Evolutionary conservation across 768 basidiomycete species (phyloP).

Genomic region (Sistotremastrum suecicum): DNA sequence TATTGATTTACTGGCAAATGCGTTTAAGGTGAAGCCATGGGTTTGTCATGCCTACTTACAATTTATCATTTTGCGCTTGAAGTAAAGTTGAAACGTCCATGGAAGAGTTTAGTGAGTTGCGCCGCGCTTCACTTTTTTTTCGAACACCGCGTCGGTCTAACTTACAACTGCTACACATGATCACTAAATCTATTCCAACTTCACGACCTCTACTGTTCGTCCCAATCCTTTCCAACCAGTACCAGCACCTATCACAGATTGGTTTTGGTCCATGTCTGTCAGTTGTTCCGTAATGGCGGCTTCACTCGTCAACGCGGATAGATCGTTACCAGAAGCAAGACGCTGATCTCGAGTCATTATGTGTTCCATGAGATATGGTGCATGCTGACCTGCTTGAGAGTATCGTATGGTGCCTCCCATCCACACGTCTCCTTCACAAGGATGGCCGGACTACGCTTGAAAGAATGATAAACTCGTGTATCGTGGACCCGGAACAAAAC

Average conservation of each 20-base stretch:
- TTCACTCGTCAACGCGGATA: constrained; percentile 79
- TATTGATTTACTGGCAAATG: constrained; percentile 40
- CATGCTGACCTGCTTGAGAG: constrained; percentile 53
- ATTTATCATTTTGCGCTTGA: constrained; percentile 56
- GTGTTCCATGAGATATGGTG: neutral
- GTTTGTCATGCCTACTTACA: constrained; percentile 29
- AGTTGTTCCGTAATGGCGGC: constrained; percentile 68
- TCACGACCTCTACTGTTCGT: constrained; percentile 7
- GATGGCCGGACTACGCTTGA: constrained; percentile 41
- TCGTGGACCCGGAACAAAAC: constrained; percentile 88
- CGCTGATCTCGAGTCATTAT: constrained; percentile 25
- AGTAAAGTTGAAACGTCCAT: constrained; percentile 82
- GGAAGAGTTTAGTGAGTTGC: neutral
- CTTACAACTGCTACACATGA: constrained; percentile 14
- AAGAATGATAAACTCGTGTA: constrained; percentile 81
- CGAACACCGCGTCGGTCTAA: constrained; percentile 14
- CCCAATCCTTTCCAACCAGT: constrained; percentile 79
- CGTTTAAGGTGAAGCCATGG: neutral
- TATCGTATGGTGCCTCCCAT: constrained; percentile 82
- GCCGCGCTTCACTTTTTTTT: neutral
- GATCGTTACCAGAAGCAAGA: constrained; percentile 61
- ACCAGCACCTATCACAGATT: constrained; percentile 43
- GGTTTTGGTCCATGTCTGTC: constrained; percentile 41
- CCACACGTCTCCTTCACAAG: constrained; percentile 75
- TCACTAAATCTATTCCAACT: constrained; percentile 10